Conservation (phyloP, 2,329 filamentous ascomycete genomes). For the Lecanosticta acicola region DNA sequence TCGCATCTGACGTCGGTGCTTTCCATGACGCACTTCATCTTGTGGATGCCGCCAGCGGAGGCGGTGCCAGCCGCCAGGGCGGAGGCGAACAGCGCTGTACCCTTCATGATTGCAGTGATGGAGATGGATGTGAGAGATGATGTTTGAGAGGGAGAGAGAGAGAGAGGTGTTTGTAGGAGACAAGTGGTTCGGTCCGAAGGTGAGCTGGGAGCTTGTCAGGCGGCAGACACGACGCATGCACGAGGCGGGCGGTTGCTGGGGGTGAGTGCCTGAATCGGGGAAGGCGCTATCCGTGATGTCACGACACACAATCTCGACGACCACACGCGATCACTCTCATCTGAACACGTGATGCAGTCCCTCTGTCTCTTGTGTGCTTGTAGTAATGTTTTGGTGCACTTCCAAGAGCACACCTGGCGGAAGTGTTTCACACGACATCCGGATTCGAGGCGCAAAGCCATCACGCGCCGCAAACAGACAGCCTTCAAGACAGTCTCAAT, state of each 20-base stretch:
- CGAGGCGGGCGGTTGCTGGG: background rate
- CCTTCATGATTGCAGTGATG: constrained; percentile 63
- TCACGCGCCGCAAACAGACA: no score
- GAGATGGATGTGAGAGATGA: constrained; percentile 10
- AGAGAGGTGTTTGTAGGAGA: no score
- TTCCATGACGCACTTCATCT: constrained; percentile 50
- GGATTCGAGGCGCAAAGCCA: no score
- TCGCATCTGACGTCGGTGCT: constrained; percentile 1
- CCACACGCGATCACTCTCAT: no score
- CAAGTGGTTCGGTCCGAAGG: background rate
- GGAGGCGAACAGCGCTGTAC: constrained; percentile 69
- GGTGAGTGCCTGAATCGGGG: no score
- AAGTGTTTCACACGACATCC: no score
- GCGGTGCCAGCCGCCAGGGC: constrained; percentile 67
- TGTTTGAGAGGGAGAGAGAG: constrained; percentile 5
- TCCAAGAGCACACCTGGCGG: no score
- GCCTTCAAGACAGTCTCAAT: no score
- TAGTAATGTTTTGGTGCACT: no score
- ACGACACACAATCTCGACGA: no score
- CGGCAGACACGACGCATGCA: background rate
- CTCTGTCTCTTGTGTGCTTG: no score
- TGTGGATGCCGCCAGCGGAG: constrained; percentile 74
- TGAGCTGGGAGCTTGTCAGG: background rate
- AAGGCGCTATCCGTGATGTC: background rate
- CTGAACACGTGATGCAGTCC: no score